Conservation (phyloP, 495 filamentous ascomycete genomes). For the Penicillium egyptiacum region DNA sequence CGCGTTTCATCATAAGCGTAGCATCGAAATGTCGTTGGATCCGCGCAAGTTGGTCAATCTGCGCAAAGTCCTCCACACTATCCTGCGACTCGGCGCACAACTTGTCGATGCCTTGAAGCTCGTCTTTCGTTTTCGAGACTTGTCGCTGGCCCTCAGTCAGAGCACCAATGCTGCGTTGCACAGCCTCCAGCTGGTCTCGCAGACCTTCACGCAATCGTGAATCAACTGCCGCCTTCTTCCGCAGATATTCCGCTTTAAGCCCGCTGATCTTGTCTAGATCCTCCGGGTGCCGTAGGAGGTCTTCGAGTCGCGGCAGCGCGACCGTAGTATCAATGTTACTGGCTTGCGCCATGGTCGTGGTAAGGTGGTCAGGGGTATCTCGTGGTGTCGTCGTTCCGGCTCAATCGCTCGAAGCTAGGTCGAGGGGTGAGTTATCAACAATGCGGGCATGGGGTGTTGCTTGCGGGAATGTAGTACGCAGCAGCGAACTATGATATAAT, state of each 20-base stretch:
- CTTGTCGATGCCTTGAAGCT: slow-evolving; percentile 98
- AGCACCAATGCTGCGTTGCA: slow-evolving; percentile 83
- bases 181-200: slow-evolving; percentile 85
- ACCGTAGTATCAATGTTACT: slow-evolving; percentile 42
- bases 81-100: slow-evolving; percentile 93
- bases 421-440: slow-evolving; percentile 11
- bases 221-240: slow-evolving; percentile 92
- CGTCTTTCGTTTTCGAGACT: slow-evolving; percentile 87
- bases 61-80: slow-evolving; percentile 95
- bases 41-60: slow-evolving; percentile 90
- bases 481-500: background rate
- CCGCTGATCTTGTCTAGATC: slow-evolving; percentile 94
- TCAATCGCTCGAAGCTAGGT: slow-evolving; percentile 12
- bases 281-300: slow-evolving; percentile 64
- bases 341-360: slow-evolving; percentile 39
- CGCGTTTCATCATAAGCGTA: slow-evolving; percentile 85
- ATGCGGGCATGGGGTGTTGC: slow-evolving; percentile 1
- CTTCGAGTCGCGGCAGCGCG: slow-evolving; percentile 49
- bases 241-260: slow-evolving; percentile 87
- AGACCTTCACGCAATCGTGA: slow-evolving; percentile 83
- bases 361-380: background rate
- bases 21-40: slow-evolving; percentile 93
- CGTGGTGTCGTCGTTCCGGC: slow-evolving; percentile 7
- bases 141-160: slow-evolving; percentile 85
- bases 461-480: background rate